Percentiles rank a stretch among this genome's conserved stretches.
Evolutionary conservation across 495 filamentous ascomycete species (phyloP).

Genomic region (Evansstolkia leycettana): DNA sequence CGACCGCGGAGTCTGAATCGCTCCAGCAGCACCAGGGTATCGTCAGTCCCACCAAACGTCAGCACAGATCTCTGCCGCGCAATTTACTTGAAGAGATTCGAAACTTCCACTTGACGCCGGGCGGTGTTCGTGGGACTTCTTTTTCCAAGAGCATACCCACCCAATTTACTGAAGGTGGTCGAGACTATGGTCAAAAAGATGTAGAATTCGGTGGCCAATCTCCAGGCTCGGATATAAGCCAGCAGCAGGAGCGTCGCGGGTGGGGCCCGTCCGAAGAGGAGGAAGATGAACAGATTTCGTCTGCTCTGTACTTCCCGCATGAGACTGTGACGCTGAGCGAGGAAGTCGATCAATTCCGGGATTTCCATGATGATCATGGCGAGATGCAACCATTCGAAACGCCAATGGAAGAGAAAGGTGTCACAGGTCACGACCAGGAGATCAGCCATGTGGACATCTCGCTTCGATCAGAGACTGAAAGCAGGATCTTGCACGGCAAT

Average conservation of each 20-base stretch:
- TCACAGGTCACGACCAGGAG: slow-evolving; percentile 21
- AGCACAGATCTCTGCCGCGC: slow-evolving; percentile 25
- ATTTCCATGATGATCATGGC: slow-evolving; percentile 32
- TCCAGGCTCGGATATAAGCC: slow-evolving; percentile 12
- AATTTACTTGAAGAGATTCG: slow-evolving; percentile 51
- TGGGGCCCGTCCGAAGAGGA: slow-evolving; percentile 53
- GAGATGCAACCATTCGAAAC: slow-evolving; percentile 21
- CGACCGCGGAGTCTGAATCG: slow-evolving; percentile 1
- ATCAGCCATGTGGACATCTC: slow-evolving; percentile 46
- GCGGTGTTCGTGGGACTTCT: slow-evolving; percentile 34
- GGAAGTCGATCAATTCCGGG: slow-evolving; percentile 25
- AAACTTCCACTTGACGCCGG: slow-evolving; percentile 45
- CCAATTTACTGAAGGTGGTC: slow-evolving; percentile 22
- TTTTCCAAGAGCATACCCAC: slow-evolving; percentile 46
- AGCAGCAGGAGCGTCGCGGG: slow-evolving; percentile 22
- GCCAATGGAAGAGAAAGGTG: slow-evolving; percentile 18
- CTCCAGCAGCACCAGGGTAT: slow-evolving; percentile 8
- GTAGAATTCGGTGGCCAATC: slow-evolving; percentile 10
- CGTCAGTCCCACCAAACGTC: slow-evolving; percentile 13
- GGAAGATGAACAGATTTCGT: slow-evolving; percentile 90
- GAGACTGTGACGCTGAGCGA: slow-evolving; percentile 40
- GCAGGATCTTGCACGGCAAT: slow-evolving; percentile 49
- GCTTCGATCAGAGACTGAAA: slow-evolving; percentile 47
- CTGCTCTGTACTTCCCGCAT: slow-evolving; percentile 88
- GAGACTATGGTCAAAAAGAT: slow-evolving; percentile 19